Base-by-base conservation (phyloP, 129 eudicot species). In the Helianthus tuberosus region DNA sequence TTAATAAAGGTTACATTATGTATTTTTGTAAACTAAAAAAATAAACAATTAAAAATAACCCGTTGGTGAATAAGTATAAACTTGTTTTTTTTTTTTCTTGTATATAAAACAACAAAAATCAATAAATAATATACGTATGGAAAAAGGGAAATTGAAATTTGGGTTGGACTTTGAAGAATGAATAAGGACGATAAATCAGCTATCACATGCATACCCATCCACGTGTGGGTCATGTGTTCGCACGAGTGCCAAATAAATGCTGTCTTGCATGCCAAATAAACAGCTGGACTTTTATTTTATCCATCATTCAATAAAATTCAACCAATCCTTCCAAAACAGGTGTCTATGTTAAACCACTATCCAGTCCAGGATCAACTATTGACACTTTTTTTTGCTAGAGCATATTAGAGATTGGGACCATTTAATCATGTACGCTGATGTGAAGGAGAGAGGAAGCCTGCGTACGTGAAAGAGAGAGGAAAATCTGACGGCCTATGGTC, bases 161-260 rank as follows among this genome's bases (percentile, higher is more conserved):
- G 62, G 74, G 10, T 14, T 70, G 46, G 75, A 50, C 66, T 39
- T 71, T 54, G 52, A 39, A 39, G 38, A 71, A 41, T 35, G 38
- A 71, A 41, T 35, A n/a, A 70, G 32, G 70, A 74, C 67, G 72
- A 63, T 64, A 63, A 38, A 75, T 75, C 72, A 64, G 27, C n/a
- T 58, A 23, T 66, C 72, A 64, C 72, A 64, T 64, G 72, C 29
- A 75, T 75, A 50, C 38, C 54, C 41, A 75, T 75, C 79, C 79
- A 75, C 79, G 79, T 74, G 71, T 71, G 79, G 72, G 64, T 74
- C 79, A 74, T 74, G 72, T 75, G 79, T 75, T 38, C 72, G 72
- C 79, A 75, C 79, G 79, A 75, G 72, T 75, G 79, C 65, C 72
- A 51, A 75, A 50, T 75, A 36, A 75, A 75, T 75, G 79, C 64